Evolutionary conservation across 2,329 filamentous ascomycete genomes (phyloP).

Genomic region (Penicillium sp.): DNA sequence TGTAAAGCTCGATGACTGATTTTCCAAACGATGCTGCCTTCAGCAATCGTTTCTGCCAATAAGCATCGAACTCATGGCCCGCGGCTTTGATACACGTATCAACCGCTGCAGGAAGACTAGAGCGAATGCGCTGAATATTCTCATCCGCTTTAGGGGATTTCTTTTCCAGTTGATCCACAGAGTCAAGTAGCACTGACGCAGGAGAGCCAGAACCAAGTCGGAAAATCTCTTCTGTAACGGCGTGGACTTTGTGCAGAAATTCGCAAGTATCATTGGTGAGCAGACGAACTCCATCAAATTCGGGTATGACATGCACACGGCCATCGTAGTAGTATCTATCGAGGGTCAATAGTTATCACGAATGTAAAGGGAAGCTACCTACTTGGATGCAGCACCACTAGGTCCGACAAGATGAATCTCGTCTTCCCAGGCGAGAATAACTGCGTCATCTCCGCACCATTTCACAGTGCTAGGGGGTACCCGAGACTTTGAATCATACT

Average conservation of each 20-base stretch:
- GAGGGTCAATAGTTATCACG: neutral
- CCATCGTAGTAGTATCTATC: constrained; percentile 82
- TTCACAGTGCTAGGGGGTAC: constrained; percentile 84
- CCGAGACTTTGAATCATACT: constrained; percentile 84
- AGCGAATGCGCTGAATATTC: constrained; percentile 89
- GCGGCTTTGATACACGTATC: constrained; percentile 92
- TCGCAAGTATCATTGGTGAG: constrained; percentile 95
- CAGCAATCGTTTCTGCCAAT: constrained; percentile 95
- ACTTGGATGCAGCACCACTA: constrained; percentile 69
- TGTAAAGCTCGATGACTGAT: constrained; percentile 94
- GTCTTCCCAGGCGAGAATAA: constrained; percentile 94
- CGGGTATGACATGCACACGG: constrained; percentile 83
- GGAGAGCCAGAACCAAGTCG: constrained; percentile 83
- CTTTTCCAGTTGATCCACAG: constrained; percentile 83
- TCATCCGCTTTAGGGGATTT: constrained; percentile 97
- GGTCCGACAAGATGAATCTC: constrained; percentile 93
- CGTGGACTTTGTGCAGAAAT: constrained; percentile 89
- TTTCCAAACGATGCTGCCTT: constrained; percentile 97
- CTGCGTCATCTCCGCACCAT: constrained; percentile 95
- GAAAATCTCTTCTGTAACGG: constrained; percentile 85
- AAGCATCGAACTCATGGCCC: constrained; percentile 82
- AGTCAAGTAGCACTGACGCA: constrained; percentile 89
- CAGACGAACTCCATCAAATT: constrained; percentile 84
- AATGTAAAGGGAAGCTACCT: constrained; percentile 14
- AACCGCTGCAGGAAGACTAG: constrained; percentile 86